Base-by-base conservation (phyloP, 2,329 filamentous ascomycete genomes). In the Teratosphaeria epicoccoides region DNA sequence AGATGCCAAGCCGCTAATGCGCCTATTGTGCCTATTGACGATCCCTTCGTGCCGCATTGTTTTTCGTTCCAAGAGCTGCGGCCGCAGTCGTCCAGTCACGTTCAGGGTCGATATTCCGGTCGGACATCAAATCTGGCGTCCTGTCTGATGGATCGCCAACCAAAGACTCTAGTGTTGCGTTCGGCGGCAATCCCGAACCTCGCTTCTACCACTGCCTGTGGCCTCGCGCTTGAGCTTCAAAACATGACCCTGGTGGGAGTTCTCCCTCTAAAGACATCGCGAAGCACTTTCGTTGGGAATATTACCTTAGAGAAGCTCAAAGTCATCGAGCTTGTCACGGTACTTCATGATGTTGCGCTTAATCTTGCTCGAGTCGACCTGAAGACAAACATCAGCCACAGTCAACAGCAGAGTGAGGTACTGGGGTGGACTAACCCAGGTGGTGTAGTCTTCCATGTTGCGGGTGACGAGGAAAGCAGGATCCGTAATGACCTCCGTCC, bases 331-430 rank as follows among this genome's bases (percentile, higher is more conserved):
- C 75, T 95, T 88, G 70, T 96, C 89, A 62, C 88, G 82, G 68
- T 96, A 97, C 71, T 87, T 88, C 81, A 95, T 84, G 58, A 96
- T 95, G 67, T 89, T 93, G 66, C 86, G 81, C 84, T 95, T 95
- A 69, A 97, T 90, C 85, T 96, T 96, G 71, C 88, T 94, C 54
- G 88, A 88, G 63, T 94, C 87, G 9, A 91, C 85, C 91, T 91
- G 97, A 4, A 40, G 33, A 17, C 9, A 17, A 7, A 2, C 2
- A 20, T 40, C 10, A 40, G n/a, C n/a, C 5, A 4, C 2, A 1
- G 20, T 7, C 14, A 40, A 40, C 1, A n/a, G 14, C n/a, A 40
- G n/a, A 20, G 10, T 2, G 20, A 17, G 7, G 33, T 40, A 9
- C 33, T 6, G 20, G 33, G 3, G 20, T 4, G 20, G 6, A 40